Conservation (phyloP, 139 green algal species). For the Micractinium sp. region DNA sequence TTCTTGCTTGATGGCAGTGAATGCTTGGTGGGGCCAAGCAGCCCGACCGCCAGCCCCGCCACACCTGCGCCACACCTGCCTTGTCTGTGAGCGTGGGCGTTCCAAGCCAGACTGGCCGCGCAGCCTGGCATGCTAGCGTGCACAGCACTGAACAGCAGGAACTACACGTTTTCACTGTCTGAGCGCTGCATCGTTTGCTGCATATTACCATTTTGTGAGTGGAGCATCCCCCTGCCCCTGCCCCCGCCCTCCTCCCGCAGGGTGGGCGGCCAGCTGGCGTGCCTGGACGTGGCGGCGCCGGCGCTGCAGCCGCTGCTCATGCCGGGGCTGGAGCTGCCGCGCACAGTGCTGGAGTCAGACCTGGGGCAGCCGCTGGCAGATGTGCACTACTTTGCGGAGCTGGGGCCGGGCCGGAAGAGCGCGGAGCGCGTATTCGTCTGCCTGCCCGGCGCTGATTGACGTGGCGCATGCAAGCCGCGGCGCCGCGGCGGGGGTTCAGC, state of each 20-base stretch:
- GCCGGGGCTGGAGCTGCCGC: slow-evolving; percentile 26
- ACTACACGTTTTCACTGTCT: too few species aligned
- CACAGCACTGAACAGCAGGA: too few species aligned
- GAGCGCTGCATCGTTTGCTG: too few species aligned
- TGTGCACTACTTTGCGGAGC: slow-evolving; percentile 23
- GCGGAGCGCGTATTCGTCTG: slow-evolving; percentile 31
- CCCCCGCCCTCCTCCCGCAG: neutral
- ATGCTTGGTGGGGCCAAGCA: too few species aligned
- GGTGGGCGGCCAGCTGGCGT: slow-evolving; percentile 9
- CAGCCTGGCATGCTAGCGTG: too few species aligned
- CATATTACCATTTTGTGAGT: too few species aligned
- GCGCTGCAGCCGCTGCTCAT: slow-evolving; percentile 25
- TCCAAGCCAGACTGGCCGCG: too few species aligned
- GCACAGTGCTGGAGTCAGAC: slow-evolving; percentile 35
- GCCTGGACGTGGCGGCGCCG: neutral
- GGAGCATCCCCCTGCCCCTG: neutral
- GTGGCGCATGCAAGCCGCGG: too few species aligned
- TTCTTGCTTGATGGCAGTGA: too few species aligned
- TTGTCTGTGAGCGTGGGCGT: too few species aligned
- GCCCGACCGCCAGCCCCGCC: neutral
- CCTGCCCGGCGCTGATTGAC: neutral
- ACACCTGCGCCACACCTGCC: neutral
- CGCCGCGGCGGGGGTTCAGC: too few species aligned
- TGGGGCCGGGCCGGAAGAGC: neutral
- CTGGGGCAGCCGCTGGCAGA: slow-evolving; percentile 35